phyloP scores from a whole-genome alignment of 2,329 filamentous ascomycete species.

The Aureobasidium sp. region DNA sequence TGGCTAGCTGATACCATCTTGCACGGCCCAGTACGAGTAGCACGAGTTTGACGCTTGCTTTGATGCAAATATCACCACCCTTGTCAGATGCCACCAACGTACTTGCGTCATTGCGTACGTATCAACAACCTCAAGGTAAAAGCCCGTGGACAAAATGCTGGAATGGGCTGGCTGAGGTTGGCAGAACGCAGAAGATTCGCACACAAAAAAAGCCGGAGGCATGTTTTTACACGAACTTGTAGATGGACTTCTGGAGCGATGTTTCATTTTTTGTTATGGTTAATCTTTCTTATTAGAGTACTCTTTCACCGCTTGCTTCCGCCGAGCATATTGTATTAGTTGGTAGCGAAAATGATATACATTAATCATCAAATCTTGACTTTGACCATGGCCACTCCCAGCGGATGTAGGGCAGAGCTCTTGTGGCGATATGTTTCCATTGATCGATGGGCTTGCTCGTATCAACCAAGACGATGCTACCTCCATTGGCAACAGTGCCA shows the following conservation, averaged over 20 bases:
- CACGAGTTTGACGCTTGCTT: background rate
- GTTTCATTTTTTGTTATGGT: slow-evolving; percentile 15
- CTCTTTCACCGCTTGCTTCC: background rate
- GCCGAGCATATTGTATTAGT: background rate
- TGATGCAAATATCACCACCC: background rate
- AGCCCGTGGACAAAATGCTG: background rate
- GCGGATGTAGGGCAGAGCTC: slow-evolving; percentile 19
- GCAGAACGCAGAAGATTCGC: background rate
- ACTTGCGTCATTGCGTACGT: background rate
- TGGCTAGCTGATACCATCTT: background rate
- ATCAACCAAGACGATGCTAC: slow-evolving; percentile 34
- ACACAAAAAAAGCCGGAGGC: slow-evolving; percentile 1
- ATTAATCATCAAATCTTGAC: slow-evolving; percentile 8
- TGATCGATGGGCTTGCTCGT: slow-evolving; percentile 32
- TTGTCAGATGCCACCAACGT: background rate
- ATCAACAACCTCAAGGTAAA: background rate
- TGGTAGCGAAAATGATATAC: background rate
- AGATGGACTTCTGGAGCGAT: slow-evolving; percentile 1
- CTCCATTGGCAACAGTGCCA: slow-evolving; percentile 25
- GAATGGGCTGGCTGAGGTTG: no score
- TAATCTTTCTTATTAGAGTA: slow-evolving; percentile 13
- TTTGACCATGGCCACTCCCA: slow-evolving; percentile 17
- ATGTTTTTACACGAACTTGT: background rate
- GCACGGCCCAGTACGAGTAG: background rate
- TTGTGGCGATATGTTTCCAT: slow-evolving; percentile 32